A percentile compares a stretch with the other conserved stretches of the same genome.
These are phyloP conservation scores for Evernia prunastri DNA, from an alignment of 495 filamentous ascomycete species.

Conservation along the genomic window DNA sequence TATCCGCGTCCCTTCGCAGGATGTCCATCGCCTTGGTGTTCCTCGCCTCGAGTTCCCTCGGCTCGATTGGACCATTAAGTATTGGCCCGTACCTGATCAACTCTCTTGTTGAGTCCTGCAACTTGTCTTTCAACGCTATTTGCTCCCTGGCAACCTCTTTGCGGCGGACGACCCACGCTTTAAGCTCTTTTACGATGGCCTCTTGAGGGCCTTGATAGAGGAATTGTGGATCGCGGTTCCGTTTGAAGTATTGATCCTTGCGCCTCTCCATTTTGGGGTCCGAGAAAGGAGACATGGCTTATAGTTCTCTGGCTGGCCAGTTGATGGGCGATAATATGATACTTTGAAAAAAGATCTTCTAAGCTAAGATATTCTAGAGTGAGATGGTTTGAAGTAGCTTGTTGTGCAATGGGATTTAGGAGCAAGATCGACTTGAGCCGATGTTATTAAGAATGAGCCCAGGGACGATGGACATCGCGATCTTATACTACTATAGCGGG, in stretches of 20 bases:
- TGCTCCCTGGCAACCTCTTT: not conserved
- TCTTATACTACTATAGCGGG: too few relatives aligned
- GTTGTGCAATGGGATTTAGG: too few relatives aligned
- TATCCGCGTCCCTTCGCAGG: too few relatives aligned
- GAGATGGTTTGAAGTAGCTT: too few relatives aligned
- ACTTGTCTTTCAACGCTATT: not conserved
- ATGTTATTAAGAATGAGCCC: too few relatives aligned
- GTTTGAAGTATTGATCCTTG: not conserved
- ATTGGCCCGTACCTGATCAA: not conserved
- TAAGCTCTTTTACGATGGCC: not conserved
- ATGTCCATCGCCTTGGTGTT: not conserved
- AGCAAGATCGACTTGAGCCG: too few relatives aligned
- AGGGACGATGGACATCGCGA: too few relatives aligned
- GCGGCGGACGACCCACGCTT: not conserved
- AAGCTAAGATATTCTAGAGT: too few relatives aligned
- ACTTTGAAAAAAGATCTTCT: too few relatives aligned
- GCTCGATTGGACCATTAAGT: too few relatives aligned
- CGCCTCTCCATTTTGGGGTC: not conserved
- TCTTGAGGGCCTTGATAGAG: not conserved
- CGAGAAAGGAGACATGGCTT: not conserved
- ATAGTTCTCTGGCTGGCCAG: too few relatives aligned
- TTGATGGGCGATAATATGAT: too few relatives aligned
- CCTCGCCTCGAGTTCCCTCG: not conserved
- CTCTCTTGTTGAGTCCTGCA: not conserved
- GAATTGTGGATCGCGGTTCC: not conserved